Base-by-base conservation (phyloP, 768 basidiomycete genomes). In the Tricholoma matsutake region DNA sequence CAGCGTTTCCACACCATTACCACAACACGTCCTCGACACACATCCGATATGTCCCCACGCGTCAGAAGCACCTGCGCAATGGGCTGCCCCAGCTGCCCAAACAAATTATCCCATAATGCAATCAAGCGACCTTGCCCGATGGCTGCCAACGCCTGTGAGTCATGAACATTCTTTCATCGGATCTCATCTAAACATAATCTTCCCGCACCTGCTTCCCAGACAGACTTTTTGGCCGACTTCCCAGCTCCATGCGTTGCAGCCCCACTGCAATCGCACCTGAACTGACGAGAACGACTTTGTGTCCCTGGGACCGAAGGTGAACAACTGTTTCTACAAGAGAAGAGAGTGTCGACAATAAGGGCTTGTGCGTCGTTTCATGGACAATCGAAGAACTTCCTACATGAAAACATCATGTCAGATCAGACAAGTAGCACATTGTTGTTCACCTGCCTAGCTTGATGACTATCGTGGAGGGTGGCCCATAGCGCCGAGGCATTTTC, bases 211-310 rank as follows among this genome's bases (percentile, higher is more conserved):
- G 96, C 76, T 96, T 97, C 55, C 92, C 92, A 2, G 90, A 87
- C 20, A 99, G 75, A 62, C 82, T 88, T 67, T 96, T 96, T 2
- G 95, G 93, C 57, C 84, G 80, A 56, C 83, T 86, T 11, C 87
- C 80, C 62, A 97, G 75, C 35, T 86, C 82, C 97, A 99, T 98
- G 41, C 95, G 82, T 71, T 94, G 89, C 62, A 98, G 73, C 0
- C 97, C 97, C 16, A 98, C 93, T 0, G 89, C 97, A 61, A 98
- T 98, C n/a, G 97, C 97, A 1, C 97, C 97, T 20, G 95, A 97
- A 68, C 91, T 94, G 61, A 97, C 94, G 10, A 99, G 85, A 4
- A 98, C 92, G 57, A 98, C 92, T 68, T 94, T 91, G 77, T 99
- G 96, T 0, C 96, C 96, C 45, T 88, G 78, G 5, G 79, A 76